phyloP scores from a whole-genome alignment of 2,329 filamentous ascomycete genomes.

The Decorospora gaudefroyi region DNA sequence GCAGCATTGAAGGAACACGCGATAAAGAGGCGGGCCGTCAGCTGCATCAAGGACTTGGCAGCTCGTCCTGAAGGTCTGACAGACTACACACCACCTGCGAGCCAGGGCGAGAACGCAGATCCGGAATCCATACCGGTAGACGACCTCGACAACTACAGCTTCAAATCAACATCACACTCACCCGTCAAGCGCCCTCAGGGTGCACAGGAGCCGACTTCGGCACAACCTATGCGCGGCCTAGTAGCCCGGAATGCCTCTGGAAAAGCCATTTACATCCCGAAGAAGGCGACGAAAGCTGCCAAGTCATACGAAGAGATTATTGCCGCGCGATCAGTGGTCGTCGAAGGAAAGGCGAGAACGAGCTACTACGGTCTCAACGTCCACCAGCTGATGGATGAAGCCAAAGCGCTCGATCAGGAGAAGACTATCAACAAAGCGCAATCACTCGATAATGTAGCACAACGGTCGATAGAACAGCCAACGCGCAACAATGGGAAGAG shows the following conservation, averaged over 20 bases:
- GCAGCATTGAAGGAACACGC: slow-evolving; percentile 48
- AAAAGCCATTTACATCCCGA: slow-evolving; percentile 59
- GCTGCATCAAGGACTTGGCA: slow-evolving; percentile 35
- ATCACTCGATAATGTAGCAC: slow-evolving; percentile 30
- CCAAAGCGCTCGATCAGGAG: slow-evolving; percentile 62
- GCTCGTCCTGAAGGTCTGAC: slow-evolving; percentile 28
- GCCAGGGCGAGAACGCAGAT: slow-evolving; percentile 37
- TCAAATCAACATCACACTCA: slow-evolving; percentile 32
- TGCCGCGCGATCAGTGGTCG: slow-evolving; percentile 67
- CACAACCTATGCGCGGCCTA: slow-evolving; percentile 25
- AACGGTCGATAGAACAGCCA: slow-evolving; percentile 48
- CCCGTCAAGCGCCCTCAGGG: slow-evolving; percentile 25
- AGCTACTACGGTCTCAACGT: slow-evolving; percentile 94
- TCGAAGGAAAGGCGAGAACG: slow-evolving; percentile 67
- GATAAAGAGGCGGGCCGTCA: slow-evolving; percentile 42
- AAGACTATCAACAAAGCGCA: slow-evolving; percentile 34
- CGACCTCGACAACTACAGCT: slow-evolving; percentile 37
- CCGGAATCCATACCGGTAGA: slow-evolving; percentile 38
- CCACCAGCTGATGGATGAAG: slow-evolving; percentile 76
- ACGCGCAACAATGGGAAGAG: slow-evolving; percentile 33
- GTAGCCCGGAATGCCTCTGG: slow-evolving; percentile 59
- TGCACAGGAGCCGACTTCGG: slow-evolving; percentile 20
- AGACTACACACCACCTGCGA: slow-evolving; percentile 43
- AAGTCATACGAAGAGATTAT: slow-evolving; percentile 69
- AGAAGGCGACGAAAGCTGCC: slow-evolving; percentile 55